Evolutionary conservation across 2,329 filamentous ascomycete species (phyloP).

Genomic region (Pseudocercospora fuligena): DNA sequence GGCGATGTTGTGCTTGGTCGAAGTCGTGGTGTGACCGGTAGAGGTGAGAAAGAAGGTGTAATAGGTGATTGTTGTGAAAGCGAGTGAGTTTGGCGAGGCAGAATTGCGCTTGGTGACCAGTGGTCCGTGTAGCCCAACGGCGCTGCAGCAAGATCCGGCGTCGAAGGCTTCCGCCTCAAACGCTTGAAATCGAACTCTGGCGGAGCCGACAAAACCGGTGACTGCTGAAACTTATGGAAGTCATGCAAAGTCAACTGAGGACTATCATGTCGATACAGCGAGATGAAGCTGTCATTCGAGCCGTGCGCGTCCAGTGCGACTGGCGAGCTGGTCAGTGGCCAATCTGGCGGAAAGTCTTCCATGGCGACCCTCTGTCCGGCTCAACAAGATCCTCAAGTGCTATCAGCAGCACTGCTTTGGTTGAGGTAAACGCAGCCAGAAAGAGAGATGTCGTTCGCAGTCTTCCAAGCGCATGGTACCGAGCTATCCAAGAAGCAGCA

Average conservation of each 20-base stretch:
- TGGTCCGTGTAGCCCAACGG: slow-evolving; percentile 12
- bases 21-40: slow-evolving; percentile 27
- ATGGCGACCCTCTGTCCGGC: background rate
- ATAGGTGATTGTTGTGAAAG: slow-evolving; percentile 18
- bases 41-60: slow-evolving; percentile 15
- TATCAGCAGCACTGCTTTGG: background rate
- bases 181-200: slow-evolving; percentile 24
- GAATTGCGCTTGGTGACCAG: slow-evolving; percentile 17
- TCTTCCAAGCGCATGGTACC: slow-evolving; percentile 2
- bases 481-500: slow-evolving; percentile 4
- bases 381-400: background rate
- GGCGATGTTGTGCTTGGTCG: slow-evolving; percentile 30
- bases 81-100: slow-evolving; percentile 22
- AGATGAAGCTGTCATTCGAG: slow-evolving; percentile 13
- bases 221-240: slow-evolving; percentile 28
- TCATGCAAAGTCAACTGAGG: slow-evolving; percentile 29
- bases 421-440: background rate
- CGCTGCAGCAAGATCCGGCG: slow-evolving; percentile 22
- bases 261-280: slow-evolving; percentile 21
- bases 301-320: slow-evolving; percentile 7
- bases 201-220: slow-evolving; percentile 22
- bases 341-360: slow-evolving; percentile 8
- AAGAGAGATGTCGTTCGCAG: background rate
- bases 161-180: slow-evolving; percentile 26
- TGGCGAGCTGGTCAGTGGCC: slow-evolving; percentile 15